Evolutionary conservation across 441 rosid species (phyloP).

Genomic region (Omphalea diandra): DNA sequence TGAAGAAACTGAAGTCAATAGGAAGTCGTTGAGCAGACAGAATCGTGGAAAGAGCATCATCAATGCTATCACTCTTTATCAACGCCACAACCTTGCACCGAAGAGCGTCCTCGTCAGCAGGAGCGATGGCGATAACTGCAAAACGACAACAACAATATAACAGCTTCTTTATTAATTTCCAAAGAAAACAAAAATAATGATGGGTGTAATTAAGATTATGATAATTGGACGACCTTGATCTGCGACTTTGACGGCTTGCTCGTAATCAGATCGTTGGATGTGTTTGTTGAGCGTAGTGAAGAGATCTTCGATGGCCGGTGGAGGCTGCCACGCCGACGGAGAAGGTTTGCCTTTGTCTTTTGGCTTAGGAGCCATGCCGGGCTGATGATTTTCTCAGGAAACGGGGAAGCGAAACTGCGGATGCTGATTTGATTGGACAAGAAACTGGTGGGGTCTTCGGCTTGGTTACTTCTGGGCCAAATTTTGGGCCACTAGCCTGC

Average conservation of each 20-base stretch:
- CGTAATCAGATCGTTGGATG: slow-evolving; percentile 61
- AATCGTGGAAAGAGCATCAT: slow-evolving; percentile 59
- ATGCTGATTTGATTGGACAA: too few relatives aligned
- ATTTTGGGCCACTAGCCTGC: too few relatives aligned
- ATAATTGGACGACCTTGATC: slow-evolving; percentile 57
- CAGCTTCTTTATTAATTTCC: too few relatives aligned
- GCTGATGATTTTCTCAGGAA: slow-evolving; percentile 19
- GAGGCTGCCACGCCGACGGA: slow-evolving; percentile 53
- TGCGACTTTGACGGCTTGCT: slow-evolving; percentile 67
- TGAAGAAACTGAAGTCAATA: slow-evolving; percentile 58
- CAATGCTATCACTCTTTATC: slow-evolving; percentile 61
- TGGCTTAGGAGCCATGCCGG: slow-evolving; percentile 85
- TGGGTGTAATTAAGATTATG: neutral
- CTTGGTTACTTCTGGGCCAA: too few relatives aligned
- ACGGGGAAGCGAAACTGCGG: neutral
- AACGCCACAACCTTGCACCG: slow-evolving; percentile 86
- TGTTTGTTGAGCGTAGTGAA: slow-evolving; percentile 67
- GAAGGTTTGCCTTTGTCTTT: slow-evolving; percentile 54
- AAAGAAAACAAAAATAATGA: neutral
- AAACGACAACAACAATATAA: neutral
- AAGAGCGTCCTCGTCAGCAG: slow-evolving; percentile 78
- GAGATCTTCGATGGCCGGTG: slow-evolving; percentile 79
- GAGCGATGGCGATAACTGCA: slow-evolving; percentile 55
- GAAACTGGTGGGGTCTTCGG: neutral
- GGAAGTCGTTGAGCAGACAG: slow-evolving; percentile 43